Percentiles rank a stretch among this genome's conserved stretches.
Conservation (phyloP, 2,329 filamentous ascomycete genomes). For the Colletotrichum kahawae region DNA sequence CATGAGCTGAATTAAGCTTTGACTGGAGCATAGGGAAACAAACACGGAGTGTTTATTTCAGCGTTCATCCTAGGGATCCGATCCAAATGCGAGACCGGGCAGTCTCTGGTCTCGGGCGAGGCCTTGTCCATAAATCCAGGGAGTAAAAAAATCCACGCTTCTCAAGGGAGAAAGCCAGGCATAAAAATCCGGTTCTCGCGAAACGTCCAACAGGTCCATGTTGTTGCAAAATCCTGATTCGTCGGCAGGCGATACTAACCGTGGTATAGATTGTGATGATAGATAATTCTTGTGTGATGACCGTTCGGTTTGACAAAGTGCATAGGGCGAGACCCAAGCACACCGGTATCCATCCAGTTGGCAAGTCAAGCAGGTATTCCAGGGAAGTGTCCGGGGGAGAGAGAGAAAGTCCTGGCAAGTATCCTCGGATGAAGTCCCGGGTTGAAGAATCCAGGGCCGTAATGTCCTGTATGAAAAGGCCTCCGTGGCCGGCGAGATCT, state of each 20-base stretch:
- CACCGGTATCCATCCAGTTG: slow-evolving; percentile 10
- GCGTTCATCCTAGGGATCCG: background rate
- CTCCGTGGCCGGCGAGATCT: slow-evolving; percentile 17
- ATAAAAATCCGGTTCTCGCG: background rate
- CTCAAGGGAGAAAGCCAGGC: background rate
- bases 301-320: slow-evolving; percentile 35
- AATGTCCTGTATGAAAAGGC: slow-evolving; percentile 5
- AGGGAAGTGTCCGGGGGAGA: background rate
- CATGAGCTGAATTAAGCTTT: background rate
- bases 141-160: background rate
- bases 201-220: slow-evolving; percentile 27
- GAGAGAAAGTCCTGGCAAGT: slow-evolving; percentile 8
- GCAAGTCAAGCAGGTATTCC: background rate
- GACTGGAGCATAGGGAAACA: background rate
- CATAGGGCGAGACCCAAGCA: background rate
- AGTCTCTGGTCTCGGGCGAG: slow-evolving; percentile 9
- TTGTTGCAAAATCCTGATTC: background rate
- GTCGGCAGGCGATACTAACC: slow-evolving; percentile 44
- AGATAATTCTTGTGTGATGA: slow-evolving; percentile 31
- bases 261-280: background rate
- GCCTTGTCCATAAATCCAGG: background rate
- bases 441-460: slow-evolving; percentile 5
- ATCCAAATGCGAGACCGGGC: slow-evolving; percentile 9
- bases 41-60: background rate
- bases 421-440: background rate